A percentile compares a stretch with the other conserved stretches of the same genome.
phyloP scores from a whole-genome alignment of 2,329 filamentous ascomycete species.

The Monilinia vaccinii-corymbosi region DNA sequence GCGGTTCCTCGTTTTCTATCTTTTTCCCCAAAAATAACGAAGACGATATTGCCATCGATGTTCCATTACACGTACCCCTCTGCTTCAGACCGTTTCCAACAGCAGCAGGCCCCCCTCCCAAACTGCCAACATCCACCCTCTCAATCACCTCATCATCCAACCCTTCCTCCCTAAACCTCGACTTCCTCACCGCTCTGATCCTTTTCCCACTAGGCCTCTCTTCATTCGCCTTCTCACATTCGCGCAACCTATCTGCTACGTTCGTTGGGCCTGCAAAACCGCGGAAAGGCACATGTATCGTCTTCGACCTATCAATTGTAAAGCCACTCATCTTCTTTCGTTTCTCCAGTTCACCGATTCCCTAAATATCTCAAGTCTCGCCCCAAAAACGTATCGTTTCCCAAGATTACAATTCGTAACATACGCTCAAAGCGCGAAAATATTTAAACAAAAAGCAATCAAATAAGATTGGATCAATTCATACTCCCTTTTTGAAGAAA shows the following conservation, averaged over 20 bases:
- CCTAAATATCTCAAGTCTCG: neutral
- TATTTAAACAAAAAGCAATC: neutral
- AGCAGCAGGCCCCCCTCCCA: neutral
- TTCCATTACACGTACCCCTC: neutral
- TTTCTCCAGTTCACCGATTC: neutral
- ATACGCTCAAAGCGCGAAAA: neutral
- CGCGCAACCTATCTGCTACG: neutral
- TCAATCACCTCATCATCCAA: conserved; percentile 20
- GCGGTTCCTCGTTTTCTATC: neutral
- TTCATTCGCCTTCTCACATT: neutral
- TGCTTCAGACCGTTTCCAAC: neutral
- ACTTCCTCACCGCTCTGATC: neutral
- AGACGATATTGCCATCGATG: neutral
- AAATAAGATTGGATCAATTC: conserved; percentile 1
- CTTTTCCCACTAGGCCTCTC: neutral
- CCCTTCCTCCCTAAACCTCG: conserved; percentile 21
- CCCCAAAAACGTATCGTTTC: neutral
- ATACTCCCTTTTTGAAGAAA: neutral
- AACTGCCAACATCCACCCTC: conserved; percentile 3
- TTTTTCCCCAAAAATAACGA: neutral
- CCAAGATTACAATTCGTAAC: neutral
- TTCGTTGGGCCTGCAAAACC: neutral
- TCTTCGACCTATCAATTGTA: conserved; percentile 6
- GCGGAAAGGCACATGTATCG: conserved; percentile 5
- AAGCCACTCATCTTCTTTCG: neutral